phyloP scores from a whole-genome alignment of 164 flowering plant genomes.

The Annona cherimola region DNA sequence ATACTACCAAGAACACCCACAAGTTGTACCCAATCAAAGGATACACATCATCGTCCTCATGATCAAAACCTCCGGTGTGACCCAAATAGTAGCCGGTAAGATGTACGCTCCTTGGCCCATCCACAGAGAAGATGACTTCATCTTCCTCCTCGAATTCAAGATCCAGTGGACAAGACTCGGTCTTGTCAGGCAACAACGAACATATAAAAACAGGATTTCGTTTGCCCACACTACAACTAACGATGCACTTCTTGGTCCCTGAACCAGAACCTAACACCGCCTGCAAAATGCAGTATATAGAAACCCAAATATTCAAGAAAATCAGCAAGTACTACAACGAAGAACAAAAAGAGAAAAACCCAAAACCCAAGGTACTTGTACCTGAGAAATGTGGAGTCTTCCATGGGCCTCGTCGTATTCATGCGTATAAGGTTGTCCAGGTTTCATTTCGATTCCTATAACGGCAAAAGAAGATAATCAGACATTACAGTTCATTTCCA shows the following conservation, averaged over 20 bases:
- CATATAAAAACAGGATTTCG: slow-evolving; percentile 61
- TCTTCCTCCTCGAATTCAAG: slow-evolving; percentile 75
- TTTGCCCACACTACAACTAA: slow-evolving; percentile 67
- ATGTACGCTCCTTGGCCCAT: slow-evolving; percentile 68
- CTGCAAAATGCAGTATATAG: slow-evolving; percentile 26
- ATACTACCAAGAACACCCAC: neutral
- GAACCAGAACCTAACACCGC: slow-evolving; percentile 79
- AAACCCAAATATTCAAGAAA: neutral
- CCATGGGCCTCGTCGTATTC: slow-evolving; percentile 36
- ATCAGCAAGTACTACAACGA: no score
- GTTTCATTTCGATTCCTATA: slow-evolving; percentile 76
- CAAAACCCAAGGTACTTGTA: slow-evolving; percentile 10
- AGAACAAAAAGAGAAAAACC: neutral
- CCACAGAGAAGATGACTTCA: slow-evolving; percentile 59
- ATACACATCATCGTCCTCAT: slow-evolving; percentile 54
- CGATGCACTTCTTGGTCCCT: slow-evolving; percentile 42
- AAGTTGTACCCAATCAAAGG: slow-evolving; percentile 23
- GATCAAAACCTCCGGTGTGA: slow-evolving; percentile 18
- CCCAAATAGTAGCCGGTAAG: slow-evolving; percentile 64
- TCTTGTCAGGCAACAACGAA: slow-evolving; percentile 56
- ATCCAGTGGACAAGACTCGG: slow-evolving; percentile 60
- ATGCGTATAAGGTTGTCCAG: slow-evolving; percentile 53
- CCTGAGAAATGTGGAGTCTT: slow-evolving; percentile 77
- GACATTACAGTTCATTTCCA: neutral
- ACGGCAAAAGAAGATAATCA: neutral